Evolutionary conservation across 208 protist species (phyloP).

Genomic region (Acanthamoeba triangularis): DNA sequence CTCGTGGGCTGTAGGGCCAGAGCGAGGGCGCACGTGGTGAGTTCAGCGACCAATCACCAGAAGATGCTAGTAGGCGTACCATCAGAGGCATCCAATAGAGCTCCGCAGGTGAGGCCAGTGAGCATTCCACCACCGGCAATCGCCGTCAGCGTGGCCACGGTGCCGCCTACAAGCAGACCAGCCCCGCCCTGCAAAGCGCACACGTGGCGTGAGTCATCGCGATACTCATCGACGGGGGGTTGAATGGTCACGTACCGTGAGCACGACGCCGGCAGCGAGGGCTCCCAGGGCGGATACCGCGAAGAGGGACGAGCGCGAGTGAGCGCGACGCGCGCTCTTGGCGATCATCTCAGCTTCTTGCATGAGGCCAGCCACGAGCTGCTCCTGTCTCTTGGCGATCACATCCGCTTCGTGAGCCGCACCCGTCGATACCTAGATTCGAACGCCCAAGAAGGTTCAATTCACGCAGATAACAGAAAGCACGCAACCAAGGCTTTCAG

Average conservation of each 20-base stretch:
- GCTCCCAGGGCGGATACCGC: constrained; percentile 7
- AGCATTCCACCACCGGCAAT: constrained; percentile 36
- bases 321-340: not conserved
- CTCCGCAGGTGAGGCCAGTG: constrained; percentile 22
- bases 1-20: not conserved
- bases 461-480: no score
- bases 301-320: constrained; percentile 15
- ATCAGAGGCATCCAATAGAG: constrained; percentile 40
- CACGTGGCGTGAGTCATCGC: not conserved
- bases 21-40: no score
- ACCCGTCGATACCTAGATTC: not conserved
- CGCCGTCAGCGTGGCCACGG: constrained; percentile 10
- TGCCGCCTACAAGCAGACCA: constrained; percentile 26
- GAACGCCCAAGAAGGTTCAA: no score
- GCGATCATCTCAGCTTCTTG: not conserved
- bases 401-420: not conserved
- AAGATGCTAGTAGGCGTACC: not conserved
- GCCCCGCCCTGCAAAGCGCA: not conserved
- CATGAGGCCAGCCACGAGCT: constrained; percentile 11
- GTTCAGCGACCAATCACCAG: not conserved
- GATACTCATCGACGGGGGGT: not conserved
- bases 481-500: no score
- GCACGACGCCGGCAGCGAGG: constrained; percentile 3
- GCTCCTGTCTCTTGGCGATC: constrained; percentile 46
- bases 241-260: not conserved